Evolutionary conservation across 495 filamentous ascomycete genomes (phyloP).

Genomic region (Cairneyella variabilis): DNA sequence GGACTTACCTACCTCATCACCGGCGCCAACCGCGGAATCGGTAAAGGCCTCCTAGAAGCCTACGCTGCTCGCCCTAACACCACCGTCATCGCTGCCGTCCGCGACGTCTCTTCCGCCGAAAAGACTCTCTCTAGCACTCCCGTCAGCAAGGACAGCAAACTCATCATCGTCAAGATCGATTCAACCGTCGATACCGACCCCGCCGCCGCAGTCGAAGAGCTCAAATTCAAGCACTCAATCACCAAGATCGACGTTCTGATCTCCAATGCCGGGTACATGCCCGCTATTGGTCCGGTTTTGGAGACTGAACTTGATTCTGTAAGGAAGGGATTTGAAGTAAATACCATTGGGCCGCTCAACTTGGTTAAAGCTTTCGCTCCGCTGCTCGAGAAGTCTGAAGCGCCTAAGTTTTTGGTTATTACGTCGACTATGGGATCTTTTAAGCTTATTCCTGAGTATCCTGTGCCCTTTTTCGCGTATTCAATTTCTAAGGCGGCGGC

Average conservation of each 20-base stretch:
- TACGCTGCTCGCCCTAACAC: slow-evolving; percentile 40
- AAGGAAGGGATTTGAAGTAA: slow-evolving; percentile 35
- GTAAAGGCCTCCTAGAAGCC: slow-evolving; percentile 33
- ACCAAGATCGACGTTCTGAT: slow-evolving; percentile 43
- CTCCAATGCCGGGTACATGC: slow-evolving; percentile 44
- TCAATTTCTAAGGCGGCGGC: slow-evolving; percentile 36
- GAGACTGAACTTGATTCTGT: slow-evolving; percentile 29
- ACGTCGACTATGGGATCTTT: slow-evolving; percentile 31
- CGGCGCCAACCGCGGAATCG: slow-evolving; percentile 44
- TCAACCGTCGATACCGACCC: slow-evolving; percentile 28
- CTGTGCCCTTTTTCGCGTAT: slow-evolving; percentile 29
- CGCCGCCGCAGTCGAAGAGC: slow-evolving; percentile 30
- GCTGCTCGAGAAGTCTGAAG: slow-evolving; percentile 30
- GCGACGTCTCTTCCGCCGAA: slow-evolving; percentile 27
- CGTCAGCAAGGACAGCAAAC: slow-evolving; percentile 29
- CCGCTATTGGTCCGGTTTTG: slow-evolving; percentile 16
- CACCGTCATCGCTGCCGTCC: slow-evolving; percentile 45
- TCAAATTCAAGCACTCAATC: slow-evolving; percentile 29
- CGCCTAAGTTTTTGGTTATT: slow-evolving; percentile 37
- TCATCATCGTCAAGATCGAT: slow-evolving; percentile 42
- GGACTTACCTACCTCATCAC: slow-evolving; percentile 30
- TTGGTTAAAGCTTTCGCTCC: slow-evolving; percentile 37
- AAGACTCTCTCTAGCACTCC: slow-evolving; percentile 28
- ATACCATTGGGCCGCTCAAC: slow-evolving; percentile 33
- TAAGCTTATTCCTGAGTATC: slow-evolving; percentile 18